Base-by-base conservation (phyloP, 768 basidiomycete genomes). In the Phlegmacium glaucopus region DNA sequence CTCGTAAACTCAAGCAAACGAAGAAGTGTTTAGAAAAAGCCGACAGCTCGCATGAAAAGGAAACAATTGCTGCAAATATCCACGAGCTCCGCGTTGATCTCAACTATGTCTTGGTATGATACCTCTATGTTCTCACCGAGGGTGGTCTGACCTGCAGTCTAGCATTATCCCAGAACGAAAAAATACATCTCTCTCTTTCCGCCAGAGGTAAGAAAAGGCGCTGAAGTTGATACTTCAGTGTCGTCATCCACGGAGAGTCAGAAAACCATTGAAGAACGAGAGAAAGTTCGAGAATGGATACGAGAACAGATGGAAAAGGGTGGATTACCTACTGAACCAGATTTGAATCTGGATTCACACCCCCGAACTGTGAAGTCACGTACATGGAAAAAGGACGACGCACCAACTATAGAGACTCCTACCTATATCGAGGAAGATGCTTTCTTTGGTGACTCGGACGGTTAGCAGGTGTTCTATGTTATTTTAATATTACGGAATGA, bases 111-210 rank as follows among this genome's bases (percentile, higher is more conserved):
- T 61, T 93, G 64, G 94, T 54, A 12, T 48, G 37, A 35, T 29
- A n/a, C 39, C 18, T 11, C 10, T 41, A 7, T 15, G 18, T 17
- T 8, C 10, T 11, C 6, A 17, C 11, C 12, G 12, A 25, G 18
- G 4, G 12, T 32, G 13, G 18, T 12, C 30, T 15, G n/a, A 46
- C 4, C 17, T 18, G 28, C 13, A 16, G 16, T n/a, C n/a, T n/a
- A 92, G 90, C 80, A 91, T 63, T 93, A 87, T 63, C 90, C 90
- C 5, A 92, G 88, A 64, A 72, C 77, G 9, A 79, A 84, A 60
- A 94, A 91, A 71, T 96, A 97, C 62, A 81, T 96, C 26, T 90
- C 93, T 1, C 75, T 97, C 22, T 94, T 93, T 63, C 91, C 94
- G 5, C 79, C 86, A 0, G 82, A 83, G 58, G 66, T 72, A 7